A percentile compares a stretch with the other conserved stretches of the same genome.
Conservation (phyloP, 2,329 filamentous ascomycete genomes). For the Dactylonectria estremocensis region DNA sequence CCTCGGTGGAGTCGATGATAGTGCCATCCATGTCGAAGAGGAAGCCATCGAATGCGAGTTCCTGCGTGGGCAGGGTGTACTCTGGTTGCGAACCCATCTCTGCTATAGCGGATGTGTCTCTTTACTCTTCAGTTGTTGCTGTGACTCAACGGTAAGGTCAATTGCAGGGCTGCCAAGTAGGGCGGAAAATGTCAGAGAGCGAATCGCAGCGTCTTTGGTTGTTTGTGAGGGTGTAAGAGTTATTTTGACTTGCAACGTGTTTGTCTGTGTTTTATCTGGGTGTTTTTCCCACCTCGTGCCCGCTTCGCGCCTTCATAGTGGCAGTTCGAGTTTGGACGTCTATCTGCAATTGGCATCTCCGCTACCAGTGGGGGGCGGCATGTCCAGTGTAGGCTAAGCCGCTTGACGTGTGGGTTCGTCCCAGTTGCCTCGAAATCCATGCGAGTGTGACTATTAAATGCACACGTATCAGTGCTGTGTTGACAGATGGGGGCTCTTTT, state of each 20-base stretch:
- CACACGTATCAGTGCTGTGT: too few species aligned
- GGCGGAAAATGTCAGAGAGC: neutral
- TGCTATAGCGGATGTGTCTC: too few species aligned
- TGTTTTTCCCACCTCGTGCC: slow-evolving; percentile 17
- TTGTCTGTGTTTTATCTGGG: neutral
- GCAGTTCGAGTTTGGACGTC: slow-evolving; percentile 13
- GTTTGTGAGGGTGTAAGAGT: neutral
- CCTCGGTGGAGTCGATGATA: slow-evolving; percentile 85
- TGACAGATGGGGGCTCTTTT: too few species aligned
- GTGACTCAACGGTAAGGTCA: neutral
- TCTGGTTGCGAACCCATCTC: slow-evolving; percentile 55
- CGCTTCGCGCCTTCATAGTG: slow-evolving; percentile 8
- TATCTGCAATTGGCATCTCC: slow-evolving; percentile 27
- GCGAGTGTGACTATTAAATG: too few species aligned
- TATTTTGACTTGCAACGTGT: slow-evolving; percentile 5
- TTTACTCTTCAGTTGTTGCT: neutral
- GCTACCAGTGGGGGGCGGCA: slow-evolving; percentile 20
- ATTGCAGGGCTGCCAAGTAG: neutral
- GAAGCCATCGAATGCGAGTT: slow-evolving; percentile 68
- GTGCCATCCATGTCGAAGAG: slow-evolving; percentile 87
- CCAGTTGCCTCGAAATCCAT: too few species aligned
- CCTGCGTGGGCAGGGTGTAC: slow-evolving; percentile 62
- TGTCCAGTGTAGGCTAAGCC: slow-evolving; percentile 34
- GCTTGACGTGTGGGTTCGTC: neutral
- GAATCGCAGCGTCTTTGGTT: neutral